Evolutionary conservation across 2,329 filamentous ascomycete species (phyloP), one percentile per base, ranked within the genome.

Genomic region (Aspergillus brasiliensis): DNA sequence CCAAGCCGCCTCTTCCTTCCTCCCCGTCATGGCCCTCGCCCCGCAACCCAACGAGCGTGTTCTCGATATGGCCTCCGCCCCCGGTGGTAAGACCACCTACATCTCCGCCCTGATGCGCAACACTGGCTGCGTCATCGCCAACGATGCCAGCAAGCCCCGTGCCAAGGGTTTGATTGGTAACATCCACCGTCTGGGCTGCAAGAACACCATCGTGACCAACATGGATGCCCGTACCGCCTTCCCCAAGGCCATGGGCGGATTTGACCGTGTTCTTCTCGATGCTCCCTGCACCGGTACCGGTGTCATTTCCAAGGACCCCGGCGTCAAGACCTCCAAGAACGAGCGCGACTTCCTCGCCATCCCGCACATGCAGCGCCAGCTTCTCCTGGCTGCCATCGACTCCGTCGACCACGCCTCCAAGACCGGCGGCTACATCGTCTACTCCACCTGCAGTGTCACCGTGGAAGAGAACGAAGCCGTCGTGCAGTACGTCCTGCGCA

Each of bases 51-150:
- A 92, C 68, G 94, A 99, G 81, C 88, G 95, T 37, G 85, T 96
- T 53, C 88, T 99, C 57, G 94, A 97, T 82, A 89, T 98, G 93
- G 92, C 95, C 54, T 90, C 95, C 67, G 94, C 94, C 62, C 94
- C 94, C 61, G 94, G 94, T 81, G 94, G 94, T 78, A 98, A 98
- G 80, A 96, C 92, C 8, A 97, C 94, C 6, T 92, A 97, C 77
- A 90, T 97, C 75, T 91, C 94, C n/a, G 94, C 94, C 0, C 80
- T 98, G 73, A 97, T 97, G 92, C 93, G 92, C 79, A 99, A 99
- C 79, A 98, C 94, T 0, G 95, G 95, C 58, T 90, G 90, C 67
- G 89, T 99, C 66, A 92, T 99, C 72, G 94, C 95, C 74, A 99
- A 99, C 82, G 95, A 99, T 86, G 88, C 91, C 68, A 97, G 90